Conservation (phyloP, 1,284 basidiomycete genomes). For the Marasmius sp. region DNA sequence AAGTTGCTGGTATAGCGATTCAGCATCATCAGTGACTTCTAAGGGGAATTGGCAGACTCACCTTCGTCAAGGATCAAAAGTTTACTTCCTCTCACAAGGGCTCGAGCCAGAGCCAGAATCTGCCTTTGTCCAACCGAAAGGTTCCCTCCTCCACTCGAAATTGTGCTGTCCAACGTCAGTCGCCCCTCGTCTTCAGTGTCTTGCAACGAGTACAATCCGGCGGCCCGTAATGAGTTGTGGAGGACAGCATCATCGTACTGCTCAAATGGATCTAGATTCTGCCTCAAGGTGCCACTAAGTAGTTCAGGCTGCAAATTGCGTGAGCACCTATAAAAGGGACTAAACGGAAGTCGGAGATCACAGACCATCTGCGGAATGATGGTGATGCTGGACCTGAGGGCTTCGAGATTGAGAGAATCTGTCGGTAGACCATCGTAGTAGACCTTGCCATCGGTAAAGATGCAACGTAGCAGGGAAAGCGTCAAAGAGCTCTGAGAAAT, state of each 20-base stretch:
- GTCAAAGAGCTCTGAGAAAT: constrained; percentile 45
- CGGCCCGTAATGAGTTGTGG: constrained; percentile 52
- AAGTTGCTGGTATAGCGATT: constrained; percentile 39
- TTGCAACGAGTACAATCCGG: constrained; percentile 56
- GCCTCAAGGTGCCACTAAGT: constrained; percentile 55
- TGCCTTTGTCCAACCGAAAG: constrained; percentile 40
- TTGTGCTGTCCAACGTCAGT: constrained; percentile 53
- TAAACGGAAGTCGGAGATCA: constrained; percentile 18
- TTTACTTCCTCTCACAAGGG: constrained; percentile 50
- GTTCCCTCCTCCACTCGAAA: constrained; percentile 50
- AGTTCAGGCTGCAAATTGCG: constrained; percentile 57
- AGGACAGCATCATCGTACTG: constrained; percentile 68
- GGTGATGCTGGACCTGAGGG: constrained; percentile 59
- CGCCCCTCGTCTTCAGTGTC: constrained; percentile 48
- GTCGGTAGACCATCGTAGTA: constrained; percentile 50
- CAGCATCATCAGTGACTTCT: neutral
- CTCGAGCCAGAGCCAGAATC: constrained; percentile 25
- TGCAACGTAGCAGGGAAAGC: constrained; percentile 53
- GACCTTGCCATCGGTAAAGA: constrained; percentile 58
- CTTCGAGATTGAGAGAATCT: constrained; percentile 60
- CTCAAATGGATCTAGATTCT: constrained; percentile 72
- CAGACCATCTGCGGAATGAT: constrained; percentile 58
- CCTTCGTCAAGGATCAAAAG: constrained; percentile 63
- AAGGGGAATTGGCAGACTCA: constrained; percentile 18
- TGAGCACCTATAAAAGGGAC: constrained; percentile 8